A percentile compares a stretch with the other conserved stretches of the same genome.
Conservation (phyloP, 129 eudicot genomes). For the Centella asiatica region DNA sequence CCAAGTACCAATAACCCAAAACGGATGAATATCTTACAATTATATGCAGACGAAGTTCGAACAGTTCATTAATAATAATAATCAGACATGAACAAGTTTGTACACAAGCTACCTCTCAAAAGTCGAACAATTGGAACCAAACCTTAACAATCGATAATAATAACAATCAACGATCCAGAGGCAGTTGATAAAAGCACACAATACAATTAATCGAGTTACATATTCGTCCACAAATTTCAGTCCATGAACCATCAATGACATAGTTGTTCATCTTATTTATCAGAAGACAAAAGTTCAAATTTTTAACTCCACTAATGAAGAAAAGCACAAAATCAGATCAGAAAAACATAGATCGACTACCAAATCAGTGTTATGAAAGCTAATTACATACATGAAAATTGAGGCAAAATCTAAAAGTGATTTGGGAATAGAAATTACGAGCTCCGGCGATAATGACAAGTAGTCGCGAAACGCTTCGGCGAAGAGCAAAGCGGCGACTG, state of each 20-base stretch:
- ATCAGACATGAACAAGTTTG: too few species aligned
- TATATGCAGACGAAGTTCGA: background rate
- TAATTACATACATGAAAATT: conserved; percentile 3
- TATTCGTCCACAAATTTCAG: background rate
- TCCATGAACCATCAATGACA: background rate
- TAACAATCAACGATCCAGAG: background rate
- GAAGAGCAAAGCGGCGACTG: conserved; percentile 51
- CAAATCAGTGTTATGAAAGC: conserved; percentile 7
- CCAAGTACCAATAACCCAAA: background rate
- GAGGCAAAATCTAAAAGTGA: background rate
- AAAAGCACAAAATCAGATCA: background rate
- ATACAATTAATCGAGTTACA: background rate
- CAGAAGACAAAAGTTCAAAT: background rate
- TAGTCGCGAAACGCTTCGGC: conserved; percentile 21
- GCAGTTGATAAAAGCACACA: too few species aligned
- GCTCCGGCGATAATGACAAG: background rate
- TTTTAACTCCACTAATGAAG: background rate
- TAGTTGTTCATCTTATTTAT: background rate
- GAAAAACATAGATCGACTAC: conserved; percentile 9
- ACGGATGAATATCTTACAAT: too few species aligned
- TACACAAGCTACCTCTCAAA: background rate
- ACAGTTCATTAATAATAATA: background rate
- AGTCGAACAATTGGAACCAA: too few species aligned
- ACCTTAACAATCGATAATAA: too few species aligned
- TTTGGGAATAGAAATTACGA: background rate